Evolutionary conservation across 192 early-diverging fungal genomes (phyloP).

Genomic region (Rhizoclosmatium sp.): DNA sequence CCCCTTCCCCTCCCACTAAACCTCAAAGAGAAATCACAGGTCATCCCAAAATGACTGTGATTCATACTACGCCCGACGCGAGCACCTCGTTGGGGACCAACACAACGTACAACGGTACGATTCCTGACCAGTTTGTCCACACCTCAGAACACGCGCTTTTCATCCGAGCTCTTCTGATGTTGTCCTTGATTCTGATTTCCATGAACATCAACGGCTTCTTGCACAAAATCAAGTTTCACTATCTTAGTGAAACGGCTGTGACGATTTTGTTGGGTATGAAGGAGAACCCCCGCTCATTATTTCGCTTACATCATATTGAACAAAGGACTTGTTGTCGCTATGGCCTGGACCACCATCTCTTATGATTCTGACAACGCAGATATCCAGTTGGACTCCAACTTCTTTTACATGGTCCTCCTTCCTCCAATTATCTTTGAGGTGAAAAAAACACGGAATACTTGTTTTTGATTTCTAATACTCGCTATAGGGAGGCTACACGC

Average conservation of each 20-base stretch:
- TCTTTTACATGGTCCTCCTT: conserved; percentile 69
- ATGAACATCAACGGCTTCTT: conserved; percentile 62
- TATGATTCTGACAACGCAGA: conserved; percentile 54
- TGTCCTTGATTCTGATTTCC: conserved; percentile 57
- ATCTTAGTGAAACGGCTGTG: conserved; percentile 62
- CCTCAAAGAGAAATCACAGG: too few relatives aligned
- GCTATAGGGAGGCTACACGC: conserved; percentile 58
- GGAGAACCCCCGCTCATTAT: not conserved
- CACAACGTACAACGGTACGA: not conserved
- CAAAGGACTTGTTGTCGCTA: conserved; percentile 58
- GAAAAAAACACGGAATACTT: not conserved
- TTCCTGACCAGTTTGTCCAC: conserved; percentile 7
- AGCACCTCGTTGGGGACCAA: not conserved
- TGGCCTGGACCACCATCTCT: conserved; percentile 56
- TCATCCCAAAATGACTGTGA: conserved; percentile 3
- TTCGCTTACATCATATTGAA: not conserved
- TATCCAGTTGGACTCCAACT: conserved; percentile 61
- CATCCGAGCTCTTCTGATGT: conserved; percentile 59
- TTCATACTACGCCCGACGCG: not conserved
- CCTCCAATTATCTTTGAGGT: conserved; percentile 71
- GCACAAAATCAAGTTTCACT: conserved; percentile 64
- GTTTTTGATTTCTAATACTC: not conserved
- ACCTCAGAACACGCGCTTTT: conserved; percentile 45
- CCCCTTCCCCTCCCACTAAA: too few relatives aligned
- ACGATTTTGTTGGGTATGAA: conserved; percentile 59